phyloP scores from a whole-genome alignment of 805 yeast genomes.

The Pichia californica region DNA sequence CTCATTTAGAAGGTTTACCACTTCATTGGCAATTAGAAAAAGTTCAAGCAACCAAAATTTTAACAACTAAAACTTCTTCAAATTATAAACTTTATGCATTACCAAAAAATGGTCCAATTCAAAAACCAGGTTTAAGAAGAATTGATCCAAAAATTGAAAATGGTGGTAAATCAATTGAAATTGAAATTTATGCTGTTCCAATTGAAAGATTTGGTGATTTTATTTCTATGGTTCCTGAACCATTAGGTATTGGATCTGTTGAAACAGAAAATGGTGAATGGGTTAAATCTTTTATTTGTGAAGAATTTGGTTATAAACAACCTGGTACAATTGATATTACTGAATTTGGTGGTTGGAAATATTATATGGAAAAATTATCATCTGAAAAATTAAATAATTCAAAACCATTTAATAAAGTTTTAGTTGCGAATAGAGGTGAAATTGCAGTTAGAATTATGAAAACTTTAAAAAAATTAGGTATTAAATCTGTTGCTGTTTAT shows the following conservation, averaged over 20 bases:
- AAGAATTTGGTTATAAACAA: constrained; percentile 73
- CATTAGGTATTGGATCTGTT: constrained; percentile 91
- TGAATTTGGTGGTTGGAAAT: constrained; percentile 83
- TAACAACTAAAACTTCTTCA: constrained; percentile 61
- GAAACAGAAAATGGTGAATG: constrained; percentile 74
- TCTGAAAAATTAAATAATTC: constrained; percentile 25
- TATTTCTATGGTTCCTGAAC: constrained; percentile 85
- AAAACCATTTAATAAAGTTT: constrained; percentile 74
- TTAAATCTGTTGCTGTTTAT: constrained; percentile 79
- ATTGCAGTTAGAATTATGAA: constrained; percentile 92
- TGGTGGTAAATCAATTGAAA: constrained; percentile 52
- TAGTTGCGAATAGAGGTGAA: constrained; percentile 96
- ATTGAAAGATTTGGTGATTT: constrained; percentile 72
- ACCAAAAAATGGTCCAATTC: constrained; percentile 72
- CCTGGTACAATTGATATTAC: constrained; percentile 77
- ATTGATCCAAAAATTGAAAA: constrained; percentile 31
- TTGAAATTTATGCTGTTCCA: constrained; percentile 85
- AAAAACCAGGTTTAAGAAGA: constrained; percentile 86
- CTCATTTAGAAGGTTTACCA: constrained; percentile 83
- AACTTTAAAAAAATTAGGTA: constrained; percentile 74
- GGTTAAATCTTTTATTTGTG: constrained; percentile 94
- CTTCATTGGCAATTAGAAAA: constrained; percentile 90
- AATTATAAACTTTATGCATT: constrained; percentile 76
- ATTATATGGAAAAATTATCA: constrained; percentile 37
- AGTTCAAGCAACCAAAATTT: constrained; percentile 67